Evolutionary conservation across 2,329 filamentous ascomycete species (phyloP), one percentile per base, ranked within the genome.

Genomic region (Hypoxylon sp.): DNA sequence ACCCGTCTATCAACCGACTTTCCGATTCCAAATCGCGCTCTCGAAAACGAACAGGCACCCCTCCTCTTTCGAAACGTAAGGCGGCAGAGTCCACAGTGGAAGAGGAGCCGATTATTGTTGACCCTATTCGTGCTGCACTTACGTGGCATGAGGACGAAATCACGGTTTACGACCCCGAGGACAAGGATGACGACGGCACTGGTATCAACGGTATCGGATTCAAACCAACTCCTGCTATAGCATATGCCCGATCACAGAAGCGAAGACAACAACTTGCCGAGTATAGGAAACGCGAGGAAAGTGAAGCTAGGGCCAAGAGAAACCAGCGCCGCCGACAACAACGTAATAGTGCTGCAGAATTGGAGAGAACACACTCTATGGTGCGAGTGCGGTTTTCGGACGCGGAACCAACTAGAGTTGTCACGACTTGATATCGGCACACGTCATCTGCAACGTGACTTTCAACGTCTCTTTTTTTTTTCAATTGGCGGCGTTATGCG

Each of bases 81-180:
- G 48, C 68, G 21, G 51, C 61, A 23, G 70, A 70, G 25, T 30
- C 66, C 5, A 74, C 73, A 30, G 68, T 68, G 14, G 78, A 81
- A 7, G 77, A 80, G 7, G 80, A 79, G 11, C 72, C 75, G 11
- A 60, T 77, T 45, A 77, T 87, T 28, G 78, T 82, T 57, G 87
- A 89, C 60, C 86, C 86, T 0, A 75, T 89, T 9, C 83, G 87
- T 36, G 87, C 88, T 5, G 84, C 87, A 2, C 80, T 90, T 57
- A 91, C 89, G 1, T 91, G 89, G 89, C 88, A 88, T 72, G 87
- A 90, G 69, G 86, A 90, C 71, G 89, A 91, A 74, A 91, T 91
- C 66, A 91, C 89, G 1, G 82, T 90, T 28, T 89, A 90, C 76
- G 86, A 90, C 71, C 86, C 88, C 0, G 82, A 88, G 43, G 89